Evolutionary conservation across 345 rosid genomes (phyloP).

Genomic region (Eutrema yunnanense): DNA sequence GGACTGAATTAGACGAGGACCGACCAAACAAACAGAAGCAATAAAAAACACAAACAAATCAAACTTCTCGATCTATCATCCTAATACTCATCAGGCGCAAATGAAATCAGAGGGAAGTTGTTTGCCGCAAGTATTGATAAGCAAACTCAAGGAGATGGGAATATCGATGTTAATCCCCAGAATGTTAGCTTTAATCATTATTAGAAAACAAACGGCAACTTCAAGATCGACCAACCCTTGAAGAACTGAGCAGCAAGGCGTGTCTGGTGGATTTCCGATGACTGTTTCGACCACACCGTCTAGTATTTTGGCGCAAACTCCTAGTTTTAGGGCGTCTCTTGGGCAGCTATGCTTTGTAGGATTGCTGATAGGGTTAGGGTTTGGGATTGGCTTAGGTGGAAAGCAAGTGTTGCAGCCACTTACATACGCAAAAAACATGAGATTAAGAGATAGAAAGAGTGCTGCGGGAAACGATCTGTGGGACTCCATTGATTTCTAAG

Average conservation of each 20-base stretch:
- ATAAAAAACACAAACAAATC: background rate
- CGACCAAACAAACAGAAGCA: background rate
- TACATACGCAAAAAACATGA: slow-evolving; percentile 32
- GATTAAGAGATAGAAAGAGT: slow-evolving; percentile 30
- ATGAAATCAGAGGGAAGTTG: slow-evolving; percentile 62
- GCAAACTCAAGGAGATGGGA: slow-evolving; percentile 62
- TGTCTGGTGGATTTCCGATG: slow-evolving; percentile 53
- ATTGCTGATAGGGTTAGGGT: slow-evolving; percentile 27
- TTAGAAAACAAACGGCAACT: slow-evolving; percentile 50
- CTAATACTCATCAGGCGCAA: slow-evolving; percentile 37
- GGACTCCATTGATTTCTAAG: slow-evolving; percentile 32
- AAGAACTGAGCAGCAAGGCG: slow-evolving; percentile 60
- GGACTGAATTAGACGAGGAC: background rate
- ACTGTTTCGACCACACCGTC: slow-evolving; percentile 39
- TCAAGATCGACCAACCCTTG: slow-evolving; percentile 57
- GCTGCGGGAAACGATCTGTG: slow-evolving; percentile 25
- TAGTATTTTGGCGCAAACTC: slow-evolving; percentile 59
- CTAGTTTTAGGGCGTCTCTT: slow-evolving; percentile 52
- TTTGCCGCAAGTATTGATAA: slow-evolving; percentile 65
- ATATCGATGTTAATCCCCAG: slow-evolving; percentile 57
- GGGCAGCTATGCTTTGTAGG: slow-evolving; percentile 46
- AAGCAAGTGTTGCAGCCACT: slow-evolving; percentile 48
- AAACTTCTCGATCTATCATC: background rate
- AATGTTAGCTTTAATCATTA: slow-evolving; percentile 60
- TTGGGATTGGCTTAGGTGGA: slow-evolving; percentile 42